Base-by-base conservation (phyloP, 1,139 yeast species). In the Kodamaea arcana region DNA sequence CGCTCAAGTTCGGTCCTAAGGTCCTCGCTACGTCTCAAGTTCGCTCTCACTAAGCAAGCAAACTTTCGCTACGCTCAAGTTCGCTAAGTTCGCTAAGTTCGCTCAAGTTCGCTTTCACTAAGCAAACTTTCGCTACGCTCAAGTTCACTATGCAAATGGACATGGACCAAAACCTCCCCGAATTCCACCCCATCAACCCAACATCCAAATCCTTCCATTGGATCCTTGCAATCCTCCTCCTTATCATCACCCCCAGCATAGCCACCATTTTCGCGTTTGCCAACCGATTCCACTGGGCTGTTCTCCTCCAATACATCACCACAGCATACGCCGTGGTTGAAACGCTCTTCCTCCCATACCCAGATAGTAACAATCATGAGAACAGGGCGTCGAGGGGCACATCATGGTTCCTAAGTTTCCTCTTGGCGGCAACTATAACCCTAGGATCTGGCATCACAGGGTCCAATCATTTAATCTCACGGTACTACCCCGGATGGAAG, bases 381-480 rank as follows among this genome's bases (percentile, higher is more conserved):
- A 81, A 80, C 52, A 57, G 73, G 40, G 77, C 86, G 1, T 75
- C 83, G 16, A 66, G 75, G 39, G 87, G 86, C 1, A 75, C 87
- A 2, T 73, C 77, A 11, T 75, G 82, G 79, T 75, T 80, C 46
- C 56, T 81, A 28, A 54, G 72, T 18, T 50, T 71, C 11, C 58
- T 78, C 24, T 61, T 72, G 30, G 72, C 71, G 3, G 45, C 57
- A 2, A 65, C 76, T 0, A 60, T 80, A 1, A 71, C 80, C 38
- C 47, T 73, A 22, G 88, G 86, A 0, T 64, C 73, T 11, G 47
- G 77, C 11, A 60, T 78, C 24, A 72, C 73, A 33, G 84, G 85
- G 0, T 62, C 79, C 12, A 67, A 71, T 41, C 47, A 70, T 31
- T 43, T 77, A 8, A 54, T 72, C 30, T 66, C 62, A 37, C 58